Evolutionary conservation across 441 rosid species (phyloP).

Genomic region (Bruguiera hainesii): DNA sequence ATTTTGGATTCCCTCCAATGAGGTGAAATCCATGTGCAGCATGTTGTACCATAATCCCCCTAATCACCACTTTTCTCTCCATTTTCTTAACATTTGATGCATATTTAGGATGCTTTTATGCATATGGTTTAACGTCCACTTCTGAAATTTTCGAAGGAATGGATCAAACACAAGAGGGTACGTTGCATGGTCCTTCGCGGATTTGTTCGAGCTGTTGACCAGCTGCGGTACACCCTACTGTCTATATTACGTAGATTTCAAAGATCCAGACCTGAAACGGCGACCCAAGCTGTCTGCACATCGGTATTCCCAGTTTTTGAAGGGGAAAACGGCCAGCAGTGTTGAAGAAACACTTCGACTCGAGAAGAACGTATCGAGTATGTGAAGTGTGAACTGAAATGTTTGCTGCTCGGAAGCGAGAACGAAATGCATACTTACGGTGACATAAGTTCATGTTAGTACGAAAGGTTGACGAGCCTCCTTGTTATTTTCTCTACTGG

Average conservation of each 20-base stretch:
- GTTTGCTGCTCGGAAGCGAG: not conserved
- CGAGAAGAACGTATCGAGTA: constrained; percentile 4
- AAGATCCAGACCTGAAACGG: constrained; percentile 44
- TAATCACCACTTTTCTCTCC: no score
- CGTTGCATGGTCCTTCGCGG: constrained; percentile 63
- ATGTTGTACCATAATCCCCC: no score
- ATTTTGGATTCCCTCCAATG: no score
- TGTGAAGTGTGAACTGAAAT: not conserved
- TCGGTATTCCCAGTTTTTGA: constrained; percentile 55
- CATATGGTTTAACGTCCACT: no score
- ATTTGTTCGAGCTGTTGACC: constrained; percentile 44
- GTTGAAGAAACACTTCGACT: constrained; percentile 12
- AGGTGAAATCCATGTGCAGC: no score
- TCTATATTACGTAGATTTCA: constrained; percentile 46
- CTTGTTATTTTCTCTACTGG: no score
- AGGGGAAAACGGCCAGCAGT: constrained; percentile 33
- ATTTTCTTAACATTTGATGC: no score
- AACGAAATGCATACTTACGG: no score
- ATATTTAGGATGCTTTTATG: no score
- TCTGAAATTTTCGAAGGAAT: constrained; percentile 30
- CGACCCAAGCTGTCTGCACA: constrained; percentile 58
- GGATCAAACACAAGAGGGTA: constrained; percentile 65
- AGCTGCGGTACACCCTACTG: constrained; percentile 44
- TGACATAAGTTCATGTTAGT: no score
- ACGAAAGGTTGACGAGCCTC: no score